phyloP scores from a whole-genome alignment of 768 basidiomycete species.

The Lactarius indigo region DNA sequence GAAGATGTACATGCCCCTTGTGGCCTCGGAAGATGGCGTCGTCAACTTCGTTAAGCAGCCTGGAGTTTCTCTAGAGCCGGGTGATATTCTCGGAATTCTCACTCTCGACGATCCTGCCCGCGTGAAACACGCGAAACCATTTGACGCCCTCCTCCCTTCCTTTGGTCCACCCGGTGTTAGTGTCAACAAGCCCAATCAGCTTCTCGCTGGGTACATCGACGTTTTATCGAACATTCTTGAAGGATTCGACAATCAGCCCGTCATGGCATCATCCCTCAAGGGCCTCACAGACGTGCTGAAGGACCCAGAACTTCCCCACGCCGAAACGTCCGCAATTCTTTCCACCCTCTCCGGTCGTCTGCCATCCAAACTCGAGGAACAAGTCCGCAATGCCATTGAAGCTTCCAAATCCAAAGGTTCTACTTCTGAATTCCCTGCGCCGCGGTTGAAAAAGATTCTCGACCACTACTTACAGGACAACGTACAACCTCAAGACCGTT shows the following conservation, averaged over 20 bases:
- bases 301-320: constrained; percentile 84
- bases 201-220: constrained; percentile 65
- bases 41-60: constrained; percentile 98
- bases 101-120: constrained; percentile 94
- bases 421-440: constrained; percentile 85
- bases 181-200: constrained; percentile 89
- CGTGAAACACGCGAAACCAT: constrained; percentile 97
- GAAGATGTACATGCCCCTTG: constrained; percentile 99
- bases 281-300: constrained; percentile 80
- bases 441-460: constrained; percentile 79
- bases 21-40: constrained; percentile 89
- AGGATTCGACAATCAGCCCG: constrained; percentile 94
- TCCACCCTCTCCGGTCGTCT: constrained; percentile 91
- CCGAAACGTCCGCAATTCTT: constrained; percentile 78
- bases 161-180: constrained; percentile 84
- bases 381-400: constrained; percentile 75
- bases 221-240: constrained; percentile 89
- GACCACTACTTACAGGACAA: constrained; percentile 83
- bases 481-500: constrained; percentile 73
- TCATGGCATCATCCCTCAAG: constrained; percentile 83
- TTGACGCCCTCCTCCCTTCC: constrained; percentile 86
- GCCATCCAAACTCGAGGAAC: constrained; percentile 86
- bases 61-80: constrained; percentile 93
- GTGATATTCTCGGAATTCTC: constrained; percentile 95
- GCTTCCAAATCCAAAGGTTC: constrained; percentile 66